These are phyloP conservation scores for Coprinopsis strossmayeri DNA, from an alignment of 768 basidiomycete genomes.

Conservation along the genomic window DNA sequence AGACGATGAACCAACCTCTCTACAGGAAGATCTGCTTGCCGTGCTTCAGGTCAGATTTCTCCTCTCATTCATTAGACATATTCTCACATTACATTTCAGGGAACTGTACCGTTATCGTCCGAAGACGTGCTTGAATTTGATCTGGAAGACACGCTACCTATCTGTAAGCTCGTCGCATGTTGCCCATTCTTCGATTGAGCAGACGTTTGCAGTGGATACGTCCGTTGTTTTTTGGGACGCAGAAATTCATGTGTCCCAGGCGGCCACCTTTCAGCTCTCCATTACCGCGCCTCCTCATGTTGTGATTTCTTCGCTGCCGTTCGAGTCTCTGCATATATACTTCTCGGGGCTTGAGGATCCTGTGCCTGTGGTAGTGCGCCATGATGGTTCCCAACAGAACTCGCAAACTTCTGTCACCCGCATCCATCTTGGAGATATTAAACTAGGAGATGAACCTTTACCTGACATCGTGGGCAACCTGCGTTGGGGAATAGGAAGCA, in stretches of 20 bases:
- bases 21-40: slow-evolving; percentile 69
- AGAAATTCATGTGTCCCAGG: slow-evolving; percentile 52
- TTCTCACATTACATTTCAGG: slow-evolving; percentile 33
- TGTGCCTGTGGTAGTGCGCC: slow-evolving; percentile 49
- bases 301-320: slow-evolving; percentile 50
- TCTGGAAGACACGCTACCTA: slow-evolving; percentile 52
- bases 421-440: slow-evolving; percentile 41
- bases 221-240: slow-evolving; percentile 66
- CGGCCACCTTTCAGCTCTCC: slow-evolving; percentile 69
- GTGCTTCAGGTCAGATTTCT: slow-evolving; percentile 57
- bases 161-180: slow-evolving; percentile 37
- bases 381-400: slow-evolving; percentile 21
- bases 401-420: slow-evolving; percentile 25
- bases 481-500: slow-evolving; percentile 49
- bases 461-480: slow-evolving; percentile 27
- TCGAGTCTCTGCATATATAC: slow-evolving; percentile 52
- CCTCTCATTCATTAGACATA: background rate
- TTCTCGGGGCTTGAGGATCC: slow-evolving; percentile 46
- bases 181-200: background rate
- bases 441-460: slow-evolving; percentile 3
- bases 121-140: slow-evolving; percentile 56
- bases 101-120: slow-evolving; percentile 57
- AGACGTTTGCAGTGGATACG: slow-evolving; percentile 46
- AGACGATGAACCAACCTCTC: slow-evolving; percentile 37
- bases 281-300: slow-evolving; percentile 46